Percentiles rank a stretch among this genome's conserved stretches.
Conservation (phyloP, 2,329 filamentous ascomycete species). For the Exophiala aquamarina region DNA sequence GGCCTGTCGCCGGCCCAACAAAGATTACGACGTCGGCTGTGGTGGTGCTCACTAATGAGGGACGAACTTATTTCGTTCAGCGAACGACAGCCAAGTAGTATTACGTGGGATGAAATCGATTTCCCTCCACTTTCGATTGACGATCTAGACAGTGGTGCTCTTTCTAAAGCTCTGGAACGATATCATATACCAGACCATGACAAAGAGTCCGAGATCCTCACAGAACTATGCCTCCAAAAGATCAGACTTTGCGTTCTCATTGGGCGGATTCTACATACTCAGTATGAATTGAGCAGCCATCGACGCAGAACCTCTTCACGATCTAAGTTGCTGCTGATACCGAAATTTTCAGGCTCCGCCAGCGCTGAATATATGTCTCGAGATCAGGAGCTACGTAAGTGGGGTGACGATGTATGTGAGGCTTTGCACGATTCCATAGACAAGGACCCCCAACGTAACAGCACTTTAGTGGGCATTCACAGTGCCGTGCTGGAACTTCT, state of each 20-base stretch:
- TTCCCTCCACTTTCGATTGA: background rate
- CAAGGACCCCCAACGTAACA: background rate
- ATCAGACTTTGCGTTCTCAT: no score
- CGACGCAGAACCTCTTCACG: no score
- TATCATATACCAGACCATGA: background rate
- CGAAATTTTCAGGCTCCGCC: no score
- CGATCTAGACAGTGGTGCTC: background rate
- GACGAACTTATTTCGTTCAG: slow-evolving; percentile 9
- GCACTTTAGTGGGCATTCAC: background rate
- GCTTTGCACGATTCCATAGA: no score
- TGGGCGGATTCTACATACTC: no score
- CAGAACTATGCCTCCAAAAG: no score
- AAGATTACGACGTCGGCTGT: slow-evolving; percentile 6
- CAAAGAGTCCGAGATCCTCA: no score
- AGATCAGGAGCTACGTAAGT: no score
- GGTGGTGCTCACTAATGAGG: slow-evolving; percentile 10
- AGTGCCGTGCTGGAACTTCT: slow-evolving; percentile 4
- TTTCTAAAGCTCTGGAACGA: slow-evolving; percentile 1
- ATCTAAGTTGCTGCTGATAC: no score
- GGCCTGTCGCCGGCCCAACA: background rate
- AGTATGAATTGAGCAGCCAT: no score
- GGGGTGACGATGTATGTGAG: no score
- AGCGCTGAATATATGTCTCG: no score
- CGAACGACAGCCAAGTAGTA: slow-evolving; percentile 3
- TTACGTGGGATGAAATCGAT: background rate